These are phyloP conservation scores for Casuarina cunninghamiana DNA, from an alignment of 306 rosid genomes.

Conservation along the genomic window DNA sequence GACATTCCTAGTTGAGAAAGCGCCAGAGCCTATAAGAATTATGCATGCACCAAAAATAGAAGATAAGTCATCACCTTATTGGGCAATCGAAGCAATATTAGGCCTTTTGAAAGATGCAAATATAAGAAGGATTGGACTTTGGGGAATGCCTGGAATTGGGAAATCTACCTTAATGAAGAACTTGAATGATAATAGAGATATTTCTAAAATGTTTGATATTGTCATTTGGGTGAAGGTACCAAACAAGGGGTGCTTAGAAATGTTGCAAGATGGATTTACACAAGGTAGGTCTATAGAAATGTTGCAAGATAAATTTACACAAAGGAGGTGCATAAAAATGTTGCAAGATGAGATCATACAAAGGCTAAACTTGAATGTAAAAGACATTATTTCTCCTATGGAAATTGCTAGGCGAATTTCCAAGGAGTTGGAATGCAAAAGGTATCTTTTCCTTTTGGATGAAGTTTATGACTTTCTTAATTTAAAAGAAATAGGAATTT, in stretches of 20 bases:
- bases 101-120: neutral
- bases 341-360: neutral
- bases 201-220: neutral
- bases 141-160: neutral
- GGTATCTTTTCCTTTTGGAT: slow-evolving; percentile 33
- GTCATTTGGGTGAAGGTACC: neutral
- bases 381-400: neutral
- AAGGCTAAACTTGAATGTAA: neutral
- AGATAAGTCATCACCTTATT: neutral
- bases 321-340: neutral
- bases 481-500: slow-evolving; percentile 22
- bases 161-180: neutral
- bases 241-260: neutral
- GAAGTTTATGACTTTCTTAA: slow-evolving; percentile 8
- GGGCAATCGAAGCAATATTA: neutral
- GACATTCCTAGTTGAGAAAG: neutral
- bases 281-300: too few species aligned
- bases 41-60: neutral
- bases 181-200: neutral
- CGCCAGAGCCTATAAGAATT: neutral
- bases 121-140: neutral
- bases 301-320: too few species aligned
- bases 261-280: neutral
- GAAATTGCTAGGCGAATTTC: slow-evolving; percentile 22
- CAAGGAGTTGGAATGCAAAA: slow-evolving; percentile 4